Percentiles rank a stretch among this genome's conserved stretches.
phyloP scores from a whole-genome alignment of 2,329 filamentous ascomycete genomes.

The Monosporascus sp. region DNA sequence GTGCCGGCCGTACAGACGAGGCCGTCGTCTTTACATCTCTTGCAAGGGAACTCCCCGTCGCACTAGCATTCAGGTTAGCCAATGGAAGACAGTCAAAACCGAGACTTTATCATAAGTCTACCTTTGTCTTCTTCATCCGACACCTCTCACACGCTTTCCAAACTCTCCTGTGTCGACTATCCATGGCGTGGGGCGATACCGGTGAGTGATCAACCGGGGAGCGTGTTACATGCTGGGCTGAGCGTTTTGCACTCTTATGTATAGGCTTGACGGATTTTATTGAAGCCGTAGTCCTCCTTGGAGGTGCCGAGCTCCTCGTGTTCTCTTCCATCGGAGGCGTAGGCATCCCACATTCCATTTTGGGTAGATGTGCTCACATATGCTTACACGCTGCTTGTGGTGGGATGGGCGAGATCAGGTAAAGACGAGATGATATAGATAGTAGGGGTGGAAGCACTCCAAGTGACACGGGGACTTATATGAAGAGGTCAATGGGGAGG shows the following conservation, averaged over 20 bases:
- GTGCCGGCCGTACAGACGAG: constrained; percentile 59
- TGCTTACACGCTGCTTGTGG: constrained; percentile 9
- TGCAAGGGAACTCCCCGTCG: constrained; percentile 61
- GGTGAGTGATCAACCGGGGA: constrained; percentile 33
- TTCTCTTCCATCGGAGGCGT: constrained; percentile 44
- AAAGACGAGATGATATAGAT: constrained; percentile 6
- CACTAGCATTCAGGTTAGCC: constrained; percentile 37
- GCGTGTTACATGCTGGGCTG: constrained; percentile 34
- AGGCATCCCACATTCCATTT: constrained; percentile 48
- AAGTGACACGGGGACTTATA: constrained; percentile 1
- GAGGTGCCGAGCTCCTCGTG: constrained; percentile 19
- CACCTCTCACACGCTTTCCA: constrained; percentile 64
- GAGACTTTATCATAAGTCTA: constrained; percentile 19
- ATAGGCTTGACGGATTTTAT: constrained; percentile 45
- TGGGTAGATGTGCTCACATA: constrained; percentile 11
- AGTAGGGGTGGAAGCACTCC: constrained; percentile 3
- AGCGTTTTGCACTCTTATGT: constrained; percentile 47
- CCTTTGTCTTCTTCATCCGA: constrained; percentile 67
- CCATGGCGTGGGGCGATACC: constrained; percentile 35
- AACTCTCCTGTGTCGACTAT: constrained; percentile 57
- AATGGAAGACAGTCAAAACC: no score
- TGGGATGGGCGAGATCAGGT: constrained; percentile 1
- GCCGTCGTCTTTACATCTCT: constrained; percentile 61
- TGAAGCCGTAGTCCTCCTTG: constrained; percentile 26
- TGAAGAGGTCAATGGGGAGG: constrained; percentile 3